Evolutionary conservation across 345 rosid species (phyloP).

Genomic region (Limnanthes douglasii): DNA sequence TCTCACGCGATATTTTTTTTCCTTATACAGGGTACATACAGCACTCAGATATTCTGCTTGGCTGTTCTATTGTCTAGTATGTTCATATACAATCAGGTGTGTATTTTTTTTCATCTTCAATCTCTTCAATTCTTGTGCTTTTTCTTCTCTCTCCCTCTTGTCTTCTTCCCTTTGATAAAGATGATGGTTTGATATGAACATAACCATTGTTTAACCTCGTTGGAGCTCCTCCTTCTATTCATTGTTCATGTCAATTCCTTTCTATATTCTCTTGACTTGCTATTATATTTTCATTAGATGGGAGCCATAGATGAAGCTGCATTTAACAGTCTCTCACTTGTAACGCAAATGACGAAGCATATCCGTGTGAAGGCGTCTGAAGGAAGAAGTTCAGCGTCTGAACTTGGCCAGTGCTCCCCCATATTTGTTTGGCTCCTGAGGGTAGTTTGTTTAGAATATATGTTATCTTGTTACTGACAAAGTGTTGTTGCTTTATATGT

Average conservation of each 20-base stretch:
- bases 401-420: conserved; percentile 87
- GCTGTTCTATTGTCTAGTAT: conserved; percentile 95
- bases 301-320: too few species aligned
- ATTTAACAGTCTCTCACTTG: too few species aligned
- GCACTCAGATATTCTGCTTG: conserved; percentile 95
- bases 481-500: too few species aligned
- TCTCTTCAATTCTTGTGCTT: background rate
- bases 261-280: too few species aligned
- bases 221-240: conserved; percentile 90
- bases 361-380: conserved; percentile 90
- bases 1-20: conserved; percentile 1
- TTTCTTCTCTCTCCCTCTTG: background rate
- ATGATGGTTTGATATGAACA: conserved; percentile 5
- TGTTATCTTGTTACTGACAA: background rate
- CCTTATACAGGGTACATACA: conserved; percentile 73
- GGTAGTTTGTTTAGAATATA: conserved; percentile 26
- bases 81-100: conserved; percentile 94
- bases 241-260: too few species aligned
- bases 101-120: conserved; percentile 3
- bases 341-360: conserved; percentile 96
- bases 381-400: conserved; percentile 66
- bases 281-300: too few species aligned
- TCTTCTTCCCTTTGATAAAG: conserved; percentile 3
- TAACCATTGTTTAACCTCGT: conserved; percentile 92
- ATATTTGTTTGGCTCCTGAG: conserved; percentile 97